Evolutionary conservation across 768 basidiomycete species (phyloP).

Genomic region (Leucocoprinus sp.): DNA sequence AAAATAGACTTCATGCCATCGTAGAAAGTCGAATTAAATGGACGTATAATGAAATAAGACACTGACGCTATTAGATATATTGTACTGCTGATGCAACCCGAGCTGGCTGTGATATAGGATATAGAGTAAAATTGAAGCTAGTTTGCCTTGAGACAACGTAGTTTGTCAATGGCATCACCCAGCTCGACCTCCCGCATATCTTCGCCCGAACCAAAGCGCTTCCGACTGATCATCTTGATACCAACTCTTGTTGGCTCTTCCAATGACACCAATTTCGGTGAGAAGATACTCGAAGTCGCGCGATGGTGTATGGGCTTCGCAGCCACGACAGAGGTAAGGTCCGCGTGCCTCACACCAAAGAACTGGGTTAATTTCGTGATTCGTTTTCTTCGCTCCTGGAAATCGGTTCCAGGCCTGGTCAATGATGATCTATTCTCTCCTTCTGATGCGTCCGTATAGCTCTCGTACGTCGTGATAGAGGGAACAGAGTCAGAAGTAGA

Average conservation of each 20-base stretch:
- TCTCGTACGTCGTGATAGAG: neutral
- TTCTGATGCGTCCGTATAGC: neutral
- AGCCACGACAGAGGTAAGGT: conserved; percentile 25
- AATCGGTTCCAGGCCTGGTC: neutral
- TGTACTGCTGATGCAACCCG: conserved; percentile 7
- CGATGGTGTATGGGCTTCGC: neutral
- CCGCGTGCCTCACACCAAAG: conserved; percentile 45
- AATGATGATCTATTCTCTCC: neutral
- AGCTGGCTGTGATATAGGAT: neutral
- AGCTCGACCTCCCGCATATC: conserved; percentile 28
- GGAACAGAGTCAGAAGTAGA: neutral
- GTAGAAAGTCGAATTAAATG: neutral
- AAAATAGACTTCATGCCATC: conserved; percentile 31
- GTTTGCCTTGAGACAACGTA: conserved; percentile 32
- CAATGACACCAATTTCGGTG: neutral
- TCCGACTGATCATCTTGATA: conserved; percentile 29
- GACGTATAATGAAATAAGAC: neutral
- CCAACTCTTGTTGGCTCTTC: conserved; percentile 23
- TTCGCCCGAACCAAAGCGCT: conserved; percentile 33
- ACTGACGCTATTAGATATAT: conserved; percentile 3
- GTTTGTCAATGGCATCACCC: conserved; percentile 33
- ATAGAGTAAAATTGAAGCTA: conserved; percentile 10
- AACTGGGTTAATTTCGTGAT: conserved; percentile 50
- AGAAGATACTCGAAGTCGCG: neutral
- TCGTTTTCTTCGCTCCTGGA: conserved; percentile 25